Conservation (phyloP, 2,329 filamentous ascomycete genomes). For the Endothia cerciana region DNA sequence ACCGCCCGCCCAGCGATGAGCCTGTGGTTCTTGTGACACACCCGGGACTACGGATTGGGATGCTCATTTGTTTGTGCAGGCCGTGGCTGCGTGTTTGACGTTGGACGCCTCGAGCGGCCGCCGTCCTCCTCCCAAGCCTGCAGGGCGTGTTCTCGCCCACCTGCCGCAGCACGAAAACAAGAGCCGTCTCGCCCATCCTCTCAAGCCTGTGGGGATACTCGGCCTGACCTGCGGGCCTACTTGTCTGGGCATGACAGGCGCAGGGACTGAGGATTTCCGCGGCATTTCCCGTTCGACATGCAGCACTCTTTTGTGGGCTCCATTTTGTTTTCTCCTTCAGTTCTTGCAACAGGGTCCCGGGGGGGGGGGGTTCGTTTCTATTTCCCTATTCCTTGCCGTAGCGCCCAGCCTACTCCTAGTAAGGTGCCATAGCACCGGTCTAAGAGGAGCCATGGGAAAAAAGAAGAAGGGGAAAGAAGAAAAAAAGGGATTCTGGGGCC, state of each 20-base stretch:
- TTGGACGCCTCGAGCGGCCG: neutral
- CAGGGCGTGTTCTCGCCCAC: neutral
- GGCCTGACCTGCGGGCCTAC: neutral
- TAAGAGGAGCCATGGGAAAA: neutral
- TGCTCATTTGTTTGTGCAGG: neutral
- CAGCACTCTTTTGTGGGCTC: neutral
- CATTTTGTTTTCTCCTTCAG: neutral
- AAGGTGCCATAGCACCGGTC: neutral
- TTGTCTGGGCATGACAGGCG: neutral
- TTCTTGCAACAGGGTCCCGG: neutral
- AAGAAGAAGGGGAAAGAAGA: no score
- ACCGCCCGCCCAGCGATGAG: neutral
- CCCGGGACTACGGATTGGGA: neutral
- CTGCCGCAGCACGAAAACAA: neutral
- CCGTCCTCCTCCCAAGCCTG: no score
- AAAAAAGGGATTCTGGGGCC: no score
- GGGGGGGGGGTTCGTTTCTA: no score
- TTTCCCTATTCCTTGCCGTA: neutral
- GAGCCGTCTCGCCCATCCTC: no score
- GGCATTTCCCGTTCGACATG: constrained; percentile 1
- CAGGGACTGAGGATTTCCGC: neutral
- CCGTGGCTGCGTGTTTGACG: constrained; percentile 15
- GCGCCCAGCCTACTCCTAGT: neutral
- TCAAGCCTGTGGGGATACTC: no score
- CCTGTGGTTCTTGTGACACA: neutral